Conservation (phyloP, 2,329 filamentous ascomycete species). For the Fusarium nisikadoi region DNA sequence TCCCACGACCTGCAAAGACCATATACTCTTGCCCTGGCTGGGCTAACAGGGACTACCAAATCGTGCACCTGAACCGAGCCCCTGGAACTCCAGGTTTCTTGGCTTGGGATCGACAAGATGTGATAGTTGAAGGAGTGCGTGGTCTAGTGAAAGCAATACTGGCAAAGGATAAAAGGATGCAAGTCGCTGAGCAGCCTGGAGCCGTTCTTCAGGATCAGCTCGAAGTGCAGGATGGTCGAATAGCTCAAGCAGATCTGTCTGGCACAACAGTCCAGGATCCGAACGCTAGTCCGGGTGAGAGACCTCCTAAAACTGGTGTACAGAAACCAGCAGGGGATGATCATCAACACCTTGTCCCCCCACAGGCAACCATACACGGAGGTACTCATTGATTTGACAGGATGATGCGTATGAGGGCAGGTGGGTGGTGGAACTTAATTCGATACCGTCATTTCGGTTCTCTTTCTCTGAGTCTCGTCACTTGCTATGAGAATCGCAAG, state of each 20-base stretch:
- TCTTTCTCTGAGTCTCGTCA: neutral
- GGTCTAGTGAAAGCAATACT: conserved; percentile 55
- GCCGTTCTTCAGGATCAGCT: conserved; percentile 50
- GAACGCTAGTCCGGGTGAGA: conserved; percentile 10
- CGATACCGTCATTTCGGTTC: conserved; percentile 11
- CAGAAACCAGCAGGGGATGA: conserved; percentile 17
- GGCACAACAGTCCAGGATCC: conserved; percentile 43
- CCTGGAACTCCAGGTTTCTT: conserved; percentile 56
- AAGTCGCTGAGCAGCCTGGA: conserved; percentile 36
- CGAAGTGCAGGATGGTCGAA: conserved; percentile 37
- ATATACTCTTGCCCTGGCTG: conserved; percentile 61
- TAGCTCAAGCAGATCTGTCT: conserved; percentile 41
- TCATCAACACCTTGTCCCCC: conserved; percentile 23
- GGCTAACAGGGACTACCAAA: conserved; percentile 57
- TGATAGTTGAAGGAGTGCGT: conserved; percentile 56
- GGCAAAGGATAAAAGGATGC: conserved; percentile 52
- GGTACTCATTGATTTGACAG: conserved; percentile 4
- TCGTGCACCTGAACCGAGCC: conserved; percentile 55
- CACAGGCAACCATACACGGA: conserved; percentile 9
- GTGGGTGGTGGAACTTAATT: conserved; percentile 15
- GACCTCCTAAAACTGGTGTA: conserved; percentile 10
- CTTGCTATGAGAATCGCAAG: conserved; percentile 1
- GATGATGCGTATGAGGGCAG: neutral
- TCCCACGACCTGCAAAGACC: conserved; percentile 40
- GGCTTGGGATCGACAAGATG: conserved; percentile 60